Conservation (phyloP, 2,329 filamentous ascomycete genomes). For the Colletotrichum echinochloae region DNA sequence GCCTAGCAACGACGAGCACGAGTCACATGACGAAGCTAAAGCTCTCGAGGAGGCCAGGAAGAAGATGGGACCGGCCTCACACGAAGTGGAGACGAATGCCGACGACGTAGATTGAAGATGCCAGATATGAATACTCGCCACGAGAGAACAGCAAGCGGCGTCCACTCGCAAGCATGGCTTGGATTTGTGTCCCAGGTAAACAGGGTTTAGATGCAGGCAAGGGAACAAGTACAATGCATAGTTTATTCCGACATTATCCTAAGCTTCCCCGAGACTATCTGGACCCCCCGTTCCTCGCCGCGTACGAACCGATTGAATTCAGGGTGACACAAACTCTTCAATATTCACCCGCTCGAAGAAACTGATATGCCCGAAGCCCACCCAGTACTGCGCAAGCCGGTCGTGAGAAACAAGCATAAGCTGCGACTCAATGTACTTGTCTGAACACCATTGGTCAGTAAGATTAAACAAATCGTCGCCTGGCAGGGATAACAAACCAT, state of each 20-base stretch:
- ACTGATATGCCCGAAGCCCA: constrained; percentile 70
- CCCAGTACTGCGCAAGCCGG: constrained; percentile 85
- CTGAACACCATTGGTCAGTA: constrained; percentile 55
- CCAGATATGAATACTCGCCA: background rate
- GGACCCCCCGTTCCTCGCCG: background rate
- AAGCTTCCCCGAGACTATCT: background rate
- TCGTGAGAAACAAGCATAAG: constrained; percentile 84
- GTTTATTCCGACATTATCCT: background rate
- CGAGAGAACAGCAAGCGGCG: too few relatives aligned
- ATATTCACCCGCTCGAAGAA: constrained; percentile 72
- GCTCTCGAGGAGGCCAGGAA: constrained; percentile 55
- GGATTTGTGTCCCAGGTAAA: background rate
- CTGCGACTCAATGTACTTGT: constrained; percentile 79
- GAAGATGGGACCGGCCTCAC: constrained; percentile 47
- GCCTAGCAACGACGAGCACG: constrained; percentile 43
- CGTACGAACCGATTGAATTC: background rate
- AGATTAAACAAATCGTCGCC: background rate
- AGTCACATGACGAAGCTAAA: constrained; percentile 49
- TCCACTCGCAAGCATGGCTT: background rate
- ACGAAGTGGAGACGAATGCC: constrained; percentile 48
- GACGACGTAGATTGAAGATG: constrained; percentile 58
- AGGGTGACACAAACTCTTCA: constrained; percentile 58
- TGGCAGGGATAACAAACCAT: constrained; percentile 66
- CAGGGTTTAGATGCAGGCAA: background rate
- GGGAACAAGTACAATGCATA: background rate